A percentile compares a stretch with the other conserved stretches of the same genome.
Conservation (phyloP, 306 rosid genomes). For the Urtica urens region DNA sequence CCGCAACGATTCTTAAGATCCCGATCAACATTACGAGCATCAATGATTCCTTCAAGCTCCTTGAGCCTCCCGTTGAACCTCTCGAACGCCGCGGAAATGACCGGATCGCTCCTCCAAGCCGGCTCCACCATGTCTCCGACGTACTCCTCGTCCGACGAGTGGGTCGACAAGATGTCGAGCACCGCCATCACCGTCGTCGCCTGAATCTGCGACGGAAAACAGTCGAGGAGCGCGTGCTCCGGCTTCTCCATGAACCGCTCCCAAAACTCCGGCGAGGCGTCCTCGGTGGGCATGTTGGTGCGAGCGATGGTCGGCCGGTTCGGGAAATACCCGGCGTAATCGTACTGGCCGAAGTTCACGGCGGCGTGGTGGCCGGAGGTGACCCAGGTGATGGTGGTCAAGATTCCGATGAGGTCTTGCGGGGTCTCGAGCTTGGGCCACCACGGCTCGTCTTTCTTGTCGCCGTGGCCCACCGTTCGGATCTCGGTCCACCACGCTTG, state of each 20-base stretch:
- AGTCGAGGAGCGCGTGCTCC: constrained; percentile 33
- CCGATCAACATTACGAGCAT: constrained; percentile 37
- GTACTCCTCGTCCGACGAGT: constrained; percentile 81
- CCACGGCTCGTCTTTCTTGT: constrained; percentile 80
- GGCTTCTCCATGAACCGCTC: constrained; percentile 36
- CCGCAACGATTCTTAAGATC: constrained; percentile 55
- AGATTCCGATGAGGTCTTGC: constrained; percentile 42
- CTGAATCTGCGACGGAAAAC: constrained; percentile 71
- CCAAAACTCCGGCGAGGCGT: constrained; percentile 34
- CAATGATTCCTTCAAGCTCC: constrained; percentile 37
- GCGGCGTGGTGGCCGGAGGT: constrained; percentile 78
- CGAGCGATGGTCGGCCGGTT: constrained; percentile 59
- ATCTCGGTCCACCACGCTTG: constrained; percentile 87
- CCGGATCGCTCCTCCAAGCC: constrained; percentile 52
- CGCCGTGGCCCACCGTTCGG: constrained; percentile 49
- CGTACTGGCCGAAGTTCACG: constrained; percentile 68
- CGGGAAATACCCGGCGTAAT: constrained; percentile 61
- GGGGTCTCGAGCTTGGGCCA: constrained; percentile 59
- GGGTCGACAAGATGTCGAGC: constrained; percentile 54
- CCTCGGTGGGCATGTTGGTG: constrained; percentile 51
- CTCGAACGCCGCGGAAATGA: constrained; percentile 45
- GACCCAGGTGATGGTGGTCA: constrained; percentile 54
- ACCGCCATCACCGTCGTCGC: constrained; percentile 59
- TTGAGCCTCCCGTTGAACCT: constrained; percentile 37
- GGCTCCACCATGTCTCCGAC: constrained; percentile 49